Evolutionary conservation across 1,139 yeast genomes (phyloP).

Genomic region (Geotrichum histeridarum): DNA sequence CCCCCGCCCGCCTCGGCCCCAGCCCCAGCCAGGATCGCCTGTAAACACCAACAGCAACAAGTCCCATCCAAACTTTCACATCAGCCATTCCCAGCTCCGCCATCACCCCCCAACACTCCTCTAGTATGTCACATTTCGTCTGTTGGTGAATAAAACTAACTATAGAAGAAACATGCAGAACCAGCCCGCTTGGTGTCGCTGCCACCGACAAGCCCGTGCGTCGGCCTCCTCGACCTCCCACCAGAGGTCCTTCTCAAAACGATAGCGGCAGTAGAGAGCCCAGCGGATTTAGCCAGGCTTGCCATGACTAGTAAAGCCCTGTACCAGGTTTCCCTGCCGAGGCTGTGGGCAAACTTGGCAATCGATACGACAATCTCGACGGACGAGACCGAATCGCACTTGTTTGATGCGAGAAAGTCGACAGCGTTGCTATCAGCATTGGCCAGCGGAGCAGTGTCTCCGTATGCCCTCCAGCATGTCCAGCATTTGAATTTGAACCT

Average conservation of each 20-base stretch:
- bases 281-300: constrained; percentile 1
- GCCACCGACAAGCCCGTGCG: no score
- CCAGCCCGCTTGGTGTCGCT: no score
- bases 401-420: background rate
- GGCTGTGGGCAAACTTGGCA: constrained; percentile 3
- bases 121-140: no score
- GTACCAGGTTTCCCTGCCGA: constrained; percentile 7
- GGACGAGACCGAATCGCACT: background rate
- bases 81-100: no score
- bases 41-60: no score
- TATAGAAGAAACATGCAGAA: no score
- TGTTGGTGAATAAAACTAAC: no score
- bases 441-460: constrained; percentile 1
- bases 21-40: no score
- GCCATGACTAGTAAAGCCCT: constrained; percentile 3
- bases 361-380: constrained; percentile 7
- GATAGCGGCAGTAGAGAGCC: background rate
- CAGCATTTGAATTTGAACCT: constrained; percentile 6
- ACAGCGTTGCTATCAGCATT: background rate
- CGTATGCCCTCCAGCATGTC: background rate
- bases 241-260: constrained; percentile 5
- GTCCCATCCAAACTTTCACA: no score
- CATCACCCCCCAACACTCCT: no score
- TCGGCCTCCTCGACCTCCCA: constrained; percentile 8
- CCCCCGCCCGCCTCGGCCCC: no score